Evolutionary conservation across 768 basidiomycete species (phyloP).

Genomic region (Panaeolus papilionaceus): DNA sequence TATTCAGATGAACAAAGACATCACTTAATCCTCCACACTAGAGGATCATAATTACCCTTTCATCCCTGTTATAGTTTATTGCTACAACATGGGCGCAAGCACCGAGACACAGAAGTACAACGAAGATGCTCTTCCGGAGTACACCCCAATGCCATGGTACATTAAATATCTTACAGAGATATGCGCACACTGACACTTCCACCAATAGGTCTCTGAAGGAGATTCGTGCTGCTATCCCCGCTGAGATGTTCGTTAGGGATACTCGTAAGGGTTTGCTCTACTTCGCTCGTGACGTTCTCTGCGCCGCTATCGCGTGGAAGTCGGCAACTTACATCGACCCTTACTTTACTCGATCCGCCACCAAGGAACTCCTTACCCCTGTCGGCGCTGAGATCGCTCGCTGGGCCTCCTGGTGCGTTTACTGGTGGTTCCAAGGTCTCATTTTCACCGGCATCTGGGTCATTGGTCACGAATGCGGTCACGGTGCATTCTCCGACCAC

Average conservation of each 20-base stretch:
- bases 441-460: constrained; percentile 66
- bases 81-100: constrained; percentile 30
- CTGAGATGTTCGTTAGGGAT: constrained; percentile 50
- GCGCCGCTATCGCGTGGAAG: constrained; percentile 50
- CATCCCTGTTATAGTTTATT: neutral
- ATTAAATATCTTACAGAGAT: neutral
- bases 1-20: neutral
- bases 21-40: neutral
- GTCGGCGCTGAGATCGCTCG: constrained; percentile 43
- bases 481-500: constrained; percentile 60
- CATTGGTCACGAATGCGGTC: constrained; percentile 66
- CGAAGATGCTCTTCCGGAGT: constrained; percentile 50
- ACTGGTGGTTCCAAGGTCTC: constrained; percentile 69
- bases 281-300: constrained; percentile 51
- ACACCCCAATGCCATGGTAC: constrained; percentile 55
- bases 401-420: constrained; percentile 52
- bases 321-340: constrained; percentile 52
- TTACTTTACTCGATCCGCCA: constrained; percentile 36
- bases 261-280: constrained; percentile 46
- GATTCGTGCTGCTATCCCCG: constrained; percentile 56
- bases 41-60: neutral
- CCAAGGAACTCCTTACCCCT: constrained; percentile 36
- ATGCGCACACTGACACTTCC: neutral
- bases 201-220: constrained; percentile 51
- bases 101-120: constrained; percentile 33